Conservation (phyloP, 2,329 filamentous ascomycete genomes). For the Bipolaris cookei region DNA sequence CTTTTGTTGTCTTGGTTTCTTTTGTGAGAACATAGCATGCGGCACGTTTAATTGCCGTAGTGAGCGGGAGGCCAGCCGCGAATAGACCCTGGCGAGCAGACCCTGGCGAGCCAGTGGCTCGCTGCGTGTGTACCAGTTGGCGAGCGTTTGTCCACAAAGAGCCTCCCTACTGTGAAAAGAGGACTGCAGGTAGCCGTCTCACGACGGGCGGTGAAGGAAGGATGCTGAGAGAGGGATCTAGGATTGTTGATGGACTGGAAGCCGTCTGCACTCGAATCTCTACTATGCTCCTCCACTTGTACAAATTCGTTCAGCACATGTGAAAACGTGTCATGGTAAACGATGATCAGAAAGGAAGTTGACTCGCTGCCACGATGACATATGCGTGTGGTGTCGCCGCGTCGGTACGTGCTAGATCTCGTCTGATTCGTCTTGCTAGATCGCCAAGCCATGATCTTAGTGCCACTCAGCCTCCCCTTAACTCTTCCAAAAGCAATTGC, state of each 20-base stretch:
- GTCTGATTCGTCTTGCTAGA: background rate
- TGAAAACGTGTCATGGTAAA: background rate
- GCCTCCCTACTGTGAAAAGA: background rate
- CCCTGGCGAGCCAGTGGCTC: background rate
- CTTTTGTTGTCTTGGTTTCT: background rate
- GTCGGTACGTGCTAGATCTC: background rate
- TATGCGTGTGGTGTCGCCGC: background rate
- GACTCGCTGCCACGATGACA: background rate
- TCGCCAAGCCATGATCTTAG: background rate
- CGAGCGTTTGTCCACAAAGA: no score
- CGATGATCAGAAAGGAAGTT: background rate
- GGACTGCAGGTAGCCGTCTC: background rate
- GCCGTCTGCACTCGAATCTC: background rate
- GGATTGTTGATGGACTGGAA: background rate
- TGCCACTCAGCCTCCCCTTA: no score
- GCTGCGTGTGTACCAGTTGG: background rate
- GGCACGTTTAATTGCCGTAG: background rate
- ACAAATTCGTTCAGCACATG: background rate
- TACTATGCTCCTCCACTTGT: background rate
- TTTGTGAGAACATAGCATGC: background rate
- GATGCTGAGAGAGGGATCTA: background rate
- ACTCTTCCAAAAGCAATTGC: background rate
- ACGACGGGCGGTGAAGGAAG: background rate
- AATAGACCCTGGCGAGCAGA: background rate
- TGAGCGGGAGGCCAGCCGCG: background rate